Conservation (phyloP, 2,329 filamentous ascomycete species). For the Reticulascus tulasneorum region DNA sequence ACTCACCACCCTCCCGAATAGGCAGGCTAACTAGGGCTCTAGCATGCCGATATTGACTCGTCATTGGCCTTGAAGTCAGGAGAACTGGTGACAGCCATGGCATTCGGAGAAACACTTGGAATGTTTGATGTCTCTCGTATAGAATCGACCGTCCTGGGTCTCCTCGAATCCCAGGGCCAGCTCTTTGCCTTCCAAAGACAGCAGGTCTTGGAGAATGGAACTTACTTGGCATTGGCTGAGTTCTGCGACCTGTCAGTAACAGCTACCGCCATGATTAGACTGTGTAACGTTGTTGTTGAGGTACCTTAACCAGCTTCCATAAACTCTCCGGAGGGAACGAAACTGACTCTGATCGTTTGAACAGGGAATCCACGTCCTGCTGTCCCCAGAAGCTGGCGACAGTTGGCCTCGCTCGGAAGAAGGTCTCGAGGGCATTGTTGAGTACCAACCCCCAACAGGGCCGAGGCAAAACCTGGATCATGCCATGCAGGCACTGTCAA, state of each 20-base stretch:
- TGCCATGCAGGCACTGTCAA: conserved; percentile 7
- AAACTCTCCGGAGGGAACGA: too few species aligned
- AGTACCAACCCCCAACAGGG: too few species aligned
- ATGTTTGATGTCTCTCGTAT: conserved; percentile 2
- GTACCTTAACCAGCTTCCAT: too few species aligned
- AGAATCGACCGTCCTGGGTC: conserved; percentile 5
- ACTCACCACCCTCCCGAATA: conserved; percentile 2
- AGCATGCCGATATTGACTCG: too few species aligned
- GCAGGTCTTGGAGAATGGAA: conserved; percentile 1
- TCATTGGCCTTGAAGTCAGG: too few species aligned
- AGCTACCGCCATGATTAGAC: conserved; percentile 1
- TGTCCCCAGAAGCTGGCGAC: too few species aligned
- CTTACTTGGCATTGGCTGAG: conserved; percentile 5
- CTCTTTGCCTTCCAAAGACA: conserved; percentile 4
- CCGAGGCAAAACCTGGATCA: conserved; percentile 5
- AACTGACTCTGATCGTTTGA: too few species aligned
- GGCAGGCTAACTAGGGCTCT: conserved; percentile 3
- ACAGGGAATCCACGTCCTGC: too few species aligned
- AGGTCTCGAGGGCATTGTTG: too few species aligned
- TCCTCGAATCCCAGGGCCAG: conserved; percentile 7
- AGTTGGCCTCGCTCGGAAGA: too few species aligned
- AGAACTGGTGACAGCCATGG: conserved; percentile 6
- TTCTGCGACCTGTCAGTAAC: conserved; percentile 5
- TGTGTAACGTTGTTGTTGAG: conserved; percentile 9
- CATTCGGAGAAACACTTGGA: not conserved